phyloP scores from a whole-genome alignment of 352 stramenopile species.

The Pythium phragmiticola region DNA sequence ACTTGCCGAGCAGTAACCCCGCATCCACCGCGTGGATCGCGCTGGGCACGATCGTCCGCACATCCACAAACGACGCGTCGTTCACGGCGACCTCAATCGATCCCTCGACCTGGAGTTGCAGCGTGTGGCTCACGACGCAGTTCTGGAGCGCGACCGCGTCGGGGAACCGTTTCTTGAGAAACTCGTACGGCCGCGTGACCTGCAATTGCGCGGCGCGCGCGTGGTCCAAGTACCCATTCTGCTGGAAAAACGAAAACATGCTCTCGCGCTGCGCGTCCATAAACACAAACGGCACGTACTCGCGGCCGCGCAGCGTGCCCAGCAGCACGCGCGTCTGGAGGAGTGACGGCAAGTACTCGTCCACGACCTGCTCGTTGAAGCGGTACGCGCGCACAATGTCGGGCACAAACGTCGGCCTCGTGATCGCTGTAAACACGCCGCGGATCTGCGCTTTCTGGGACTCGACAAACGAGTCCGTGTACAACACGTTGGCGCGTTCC shows the following conservation, averaged over 20 bases:
- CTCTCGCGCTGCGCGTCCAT: conserved; percentile 67
- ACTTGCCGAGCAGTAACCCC: conserved; percentile 50
- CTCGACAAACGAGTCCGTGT: conserved; percentile 73
- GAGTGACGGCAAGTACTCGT: conserved; percentile 58
- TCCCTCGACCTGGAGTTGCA: conserved; percentile 70
- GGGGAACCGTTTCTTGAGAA: conserved; percentile 66
- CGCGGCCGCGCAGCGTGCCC: conserved; percentile 60
- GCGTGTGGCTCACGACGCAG: conserved; percentile 55
- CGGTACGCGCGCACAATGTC: conserved; percentile 53
- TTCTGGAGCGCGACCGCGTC: conserved; percentile 66
- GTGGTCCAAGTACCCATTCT: conserved; percentile 80
- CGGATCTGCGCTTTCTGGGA: conserved; percentile 64
- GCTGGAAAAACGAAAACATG: conserved; percentile 85
- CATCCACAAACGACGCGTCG: conserved; percentile 66
- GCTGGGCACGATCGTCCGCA: conserved; percentile 58
- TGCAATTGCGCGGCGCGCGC: conserved; percentile 55
- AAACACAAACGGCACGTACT: conserved; percentile 83
- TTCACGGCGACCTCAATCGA: conserved; percentile 68
- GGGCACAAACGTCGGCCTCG: conserved; percentile 65
- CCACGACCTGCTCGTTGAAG: conserved; percentile 68
- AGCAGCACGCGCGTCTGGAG: conserved; percentile 52
- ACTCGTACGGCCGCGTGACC: conserved; percentile 65
- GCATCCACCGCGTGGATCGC: conserved; percentile 47
- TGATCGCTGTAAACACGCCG: conserved; percentile 62
- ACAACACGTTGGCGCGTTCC: conserved; percentile 65